Evolutionary conservation across 2,329 filamentous ascomycete genomes (phyloP).

Genomic region (Tothia fuscella): DNA sequence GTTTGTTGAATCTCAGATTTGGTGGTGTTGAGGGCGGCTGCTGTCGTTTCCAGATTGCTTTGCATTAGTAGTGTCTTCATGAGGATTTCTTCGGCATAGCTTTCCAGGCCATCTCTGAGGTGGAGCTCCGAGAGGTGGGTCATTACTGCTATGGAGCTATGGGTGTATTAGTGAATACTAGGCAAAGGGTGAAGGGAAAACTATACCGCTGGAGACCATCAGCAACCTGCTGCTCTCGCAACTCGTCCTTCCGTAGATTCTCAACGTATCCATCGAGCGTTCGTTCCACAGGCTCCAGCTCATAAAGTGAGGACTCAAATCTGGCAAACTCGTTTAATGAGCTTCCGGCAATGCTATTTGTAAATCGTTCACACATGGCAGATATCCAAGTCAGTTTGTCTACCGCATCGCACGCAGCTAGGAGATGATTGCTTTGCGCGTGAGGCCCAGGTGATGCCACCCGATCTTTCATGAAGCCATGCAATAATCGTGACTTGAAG

Average conservation of each 20-base stretch:
- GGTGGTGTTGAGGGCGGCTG: constrained; percentile 51
- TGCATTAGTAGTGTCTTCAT: constrained; percentile 69
- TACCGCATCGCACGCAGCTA: constrained; percentile 67
- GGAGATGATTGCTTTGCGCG: constrained; percentile 64
- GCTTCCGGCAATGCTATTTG: constrained; percentile 67
- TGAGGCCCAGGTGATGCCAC: constrained; percentile 55
- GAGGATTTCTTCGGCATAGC: constrained; percentile 66
- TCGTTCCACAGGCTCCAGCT: constrained; percentile 83
- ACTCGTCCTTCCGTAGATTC: constrained; percentile 65
- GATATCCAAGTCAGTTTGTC: constrained; percentile 79
- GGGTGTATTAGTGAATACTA: constrained; percentile 5
- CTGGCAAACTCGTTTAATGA: constrained; percentile 64
- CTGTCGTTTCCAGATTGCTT: constrained; percentile 68
- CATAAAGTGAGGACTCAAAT: constrained; percentile 70
- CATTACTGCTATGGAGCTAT: constrained; percentile 66
- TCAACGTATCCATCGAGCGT: constrained; percentile 84
- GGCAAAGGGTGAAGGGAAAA: background rate
- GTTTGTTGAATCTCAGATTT: constrained; percentile 56
- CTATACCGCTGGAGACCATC: constrained; percentile 56
- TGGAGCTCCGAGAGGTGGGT: constrained; percentile 76
- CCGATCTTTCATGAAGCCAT: constrained; percentile 67
- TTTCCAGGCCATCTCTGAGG: constrained; percentile 55
- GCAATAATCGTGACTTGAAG: constrained; percentile 76
- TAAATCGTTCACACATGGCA: constrained; percentile 73
- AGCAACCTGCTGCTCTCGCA: constrained; percentile 74